Percentiles rank a stretch among this genome's conserved stretches.
Evolutionary conservation across 495 filamentous ascomycete genomes (phyloP).

Genomic region (Aspergillus cristatus): DNA sequence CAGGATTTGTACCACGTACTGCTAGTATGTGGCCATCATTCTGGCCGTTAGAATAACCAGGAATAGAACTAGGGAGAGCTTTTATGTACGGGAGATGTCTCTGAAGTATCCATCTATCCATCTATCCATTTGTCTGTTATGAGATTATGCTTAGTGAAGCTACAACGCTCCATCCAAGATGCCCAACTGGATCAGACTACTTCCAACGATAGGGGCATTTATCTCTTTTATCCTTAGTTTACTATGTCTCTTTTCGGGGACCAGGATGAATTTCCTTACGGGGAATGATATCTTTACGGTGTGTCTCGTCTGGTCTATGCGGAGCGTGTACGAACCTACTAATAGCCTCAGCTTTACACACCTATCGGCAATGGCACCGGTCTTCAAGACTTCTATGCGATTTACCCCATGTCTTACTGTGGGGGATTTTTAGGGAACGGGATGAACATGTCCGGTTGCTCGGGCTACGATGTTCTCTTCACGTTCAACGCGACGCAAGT

Average conservation of each 20-base stretch:
- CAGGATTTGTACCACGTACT: background rate
- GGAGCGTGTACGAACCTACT: slow-evolving; percentile 19
- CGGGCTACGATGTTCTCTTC: slow-evolving; percentile 42
- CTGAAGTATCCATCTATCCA: too few relatives aligned
- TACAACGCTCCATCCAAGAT: too few relatives aligned
- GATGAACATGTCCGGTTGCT: slow-evolving; percentile 52
- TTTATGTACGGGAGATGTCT: too few relatives aligned
- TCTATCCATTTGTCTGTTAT: too few relatives aligned
- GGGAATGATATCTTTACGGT: slow-evolving; percentile 59
- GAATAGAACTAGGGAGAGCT: too few relatives aligned
- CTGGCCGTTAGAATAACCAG: too few relatives aligned
- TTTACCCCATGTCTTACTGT: slow-evolving; percentile 64
- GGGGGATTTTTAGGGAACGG: slow-evolving; percentile 44
- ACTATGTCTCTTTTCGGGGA: slow-evolving; percentile 63
- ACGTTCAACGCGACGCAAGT: slow-evolving; percentile 52
- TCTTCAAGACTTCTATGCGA: slow-evolving; percentile 64
- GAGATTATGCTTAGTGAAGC: too few relatives aligned
- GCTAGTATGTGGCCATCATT: background rate
- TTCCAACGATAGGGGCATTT: slow-evolving; percentile 30
- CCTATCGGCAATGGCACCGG: slow-evolving; percentile 41
- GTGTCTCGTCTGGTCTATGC: slow-evolving; percentile 20
- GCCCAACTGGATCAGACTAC: slow-evolving; percentile 3
- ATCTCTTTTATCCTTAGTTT: slow-evolving; percentile 58
- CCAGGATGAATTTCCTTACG: slow-evolving; percentile 49
- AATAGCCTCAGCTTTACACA: slow-evolving; percentile 24